These are phyloP conservation scores for Grosmannia serpens DNA, from an alignment of 2,329 filamentous ascomycete species.

Conservation along the genomic window DNA sequence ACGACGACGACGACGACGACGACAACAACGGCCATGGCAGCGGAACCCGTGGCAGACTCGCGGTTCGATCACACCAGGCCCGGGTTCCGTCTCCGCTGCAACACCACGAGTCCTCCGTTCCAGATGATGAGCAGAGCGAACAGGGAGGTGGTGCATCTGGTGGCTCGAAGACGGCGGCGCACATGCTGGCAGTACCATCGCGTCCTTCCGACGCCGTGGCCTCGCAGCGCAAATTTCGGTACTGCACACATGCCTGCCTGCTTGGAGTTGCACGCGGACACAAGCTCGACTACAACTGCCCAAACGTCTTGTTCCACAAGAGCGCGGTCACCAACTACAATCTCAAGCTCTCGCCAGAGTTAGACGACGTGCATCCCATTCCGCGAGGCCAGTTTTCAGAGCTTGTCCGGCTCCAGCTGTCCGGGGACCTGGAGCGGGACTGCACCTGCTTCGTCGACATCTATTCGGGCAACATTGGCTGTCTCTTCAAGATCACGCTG, in stretches of 20 bases:
- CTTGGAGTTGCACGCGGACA: background rate
- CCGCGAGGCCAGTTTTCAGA: background rate
- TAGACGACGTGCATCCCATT: background rate
- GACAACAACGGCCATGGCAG: background rate
- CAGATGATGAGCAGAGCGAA: background rate
- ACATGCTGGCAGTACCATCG: background rate
- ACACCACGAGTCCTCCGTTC: background rate
- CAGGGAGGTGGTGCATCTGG: background rate
- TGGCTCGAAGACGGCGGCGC: background rate
- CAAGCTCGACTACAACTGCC: background rate
- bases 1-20: background rate
- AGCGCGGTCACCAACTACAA: background rate
- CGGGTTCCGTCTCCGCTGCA: background rate
- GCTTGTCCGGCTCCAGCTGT: background rate
- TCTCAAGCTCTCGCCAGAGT: background rate
- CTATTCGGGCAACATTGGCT: background rate
- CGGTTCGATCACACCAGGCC: background rate
- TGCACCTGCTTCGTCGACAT: background rate
- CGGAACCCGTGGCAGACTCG: background rate
- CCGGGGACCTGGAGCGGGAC: background rate
- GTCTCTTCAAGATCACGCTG: slow-evolving; percentile 8
- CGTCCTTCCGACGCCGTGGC: background rate
- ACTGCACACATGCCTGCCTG: background rate
- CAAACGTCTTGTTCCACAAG: background rate
- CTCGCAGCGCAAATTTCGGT: background rate